A percentile compares a stretch with the other conserved stretches of the same genome.
Conservation (phyloP, 2,329 filamentous ascomycete species). For the Diplocarpon mali region DNA sequence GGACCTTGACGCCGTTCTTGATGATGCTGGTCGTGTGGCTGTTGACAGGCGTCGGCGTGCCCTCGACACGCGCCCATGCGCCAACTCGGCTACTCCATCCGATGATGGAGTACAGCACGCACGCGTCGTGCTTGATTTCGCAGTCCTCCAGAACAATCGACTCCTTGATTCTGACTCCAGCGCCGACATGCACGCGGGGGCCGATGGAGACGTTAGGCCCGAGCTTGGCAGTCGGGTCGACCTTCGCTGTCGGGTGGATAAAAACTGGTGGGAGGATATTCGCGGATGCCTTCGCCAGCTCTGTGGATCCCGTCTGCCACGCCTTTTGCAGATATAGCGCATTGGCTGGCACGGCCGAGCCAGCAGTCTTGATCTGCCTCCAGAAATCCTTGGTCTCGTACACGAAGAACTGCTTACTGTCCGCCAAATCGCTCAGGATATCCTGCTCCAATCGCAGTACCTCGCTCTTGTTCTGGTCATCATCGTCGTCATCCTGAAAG, state of each 20-base stretch:
- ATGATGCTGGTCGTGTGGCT: constrained; percentile 91
- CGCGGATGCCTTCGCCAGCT: constrained; percentile 72
- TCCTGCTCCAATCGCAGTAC: constrained; percentile 95
- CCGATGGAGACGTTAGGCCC: constrained; percentile 95
- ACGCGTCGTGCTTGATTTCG: constrained; percentile 94
- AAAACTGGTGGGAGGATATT: constrained; percentile 88
- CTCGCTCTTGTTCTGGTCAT: constrained; percentile 65
- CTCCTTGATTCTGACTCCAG: constrained; percentile 89
- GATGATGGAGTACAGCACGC: constrained; percentile 89
- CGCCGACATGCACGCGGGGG: constrained; percentile 72
- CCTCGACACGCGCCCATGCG: constrained; percentile 96
- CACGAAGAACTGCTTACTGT: constrained; percentile 96
- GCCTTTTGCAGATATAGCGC: constrained; percentile 94
- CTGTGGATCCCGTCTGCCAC: constrained; percentile 68
- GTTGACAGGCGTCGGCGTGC: constrained; percentile 74
- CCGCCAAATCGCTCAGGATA: constrained; percentile 87
- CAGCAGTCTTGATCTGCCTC: constrained; percentile 99
- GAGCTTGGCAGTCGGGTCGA: constrained; percentile 92
- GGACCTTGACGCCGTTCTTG: constrained; percentile 97
- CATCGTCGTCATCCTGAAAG: constrained; percentile 59
- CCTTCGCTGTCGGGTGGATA: constrained; percentile 82
- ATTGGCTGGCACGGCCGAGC: constrained; percentile 92
- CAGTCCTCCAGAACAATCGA: constrained; percentile 89
- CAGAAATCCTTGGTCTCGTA: constrained; percentile 99
- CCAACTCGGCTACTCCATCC: constrained; percentile 94